These are phyloP conservation scores for Podaxis pistillaris DNA, from an alignment of 768 basidiomycete species.

Conservation along the genomic window DNA sequence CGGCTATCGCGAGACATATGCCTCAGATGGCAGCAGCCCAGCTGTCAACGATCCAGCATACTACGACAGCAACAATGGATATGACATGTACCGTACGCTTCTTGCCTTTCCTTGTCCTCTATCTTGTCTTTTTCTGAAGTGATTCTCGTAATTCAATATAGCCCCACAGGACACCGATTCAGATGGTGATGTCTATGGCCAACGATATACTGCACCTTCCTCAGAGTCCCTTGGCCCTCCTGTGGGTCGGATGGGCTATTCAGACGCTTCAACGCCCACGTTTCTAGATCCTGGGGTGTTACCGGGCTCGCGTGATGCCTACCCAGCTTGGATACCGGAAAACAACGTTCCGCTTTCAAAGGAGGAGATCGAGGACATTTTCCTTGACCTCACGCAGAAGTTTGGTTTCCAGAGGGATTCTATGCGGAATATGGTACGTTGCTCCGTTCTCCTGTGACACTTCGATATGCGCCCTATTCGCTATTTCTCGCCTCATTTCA, in stretches of 20 bases:
- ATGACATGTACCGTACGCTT: slow-evolving; percentile 58
- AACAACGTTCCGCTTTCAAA: slow-evolving; percentile 95
- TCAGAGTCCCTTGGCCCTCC: slow-evolving; percentile 68
- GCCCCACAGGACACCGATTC: slow-evolving; percentile 84
- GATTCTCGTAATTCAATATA: slow-evolving; percentile 27
- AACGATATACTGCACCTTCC: slow-evolving; percentile 65
- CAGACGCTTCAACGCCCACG: slow-evolving; percentile 73
- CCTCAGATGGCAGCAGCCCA: slow-evolving; percentile 68
- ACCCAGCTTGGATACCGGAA: slow-evolving; percentile 92
- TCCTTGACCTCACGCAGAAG: slow-evolving; percentile 96
- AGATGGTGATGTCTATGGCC: slow-evolving; percentile 70
- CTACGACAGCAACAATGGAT: slow-evolving; percentile 64
- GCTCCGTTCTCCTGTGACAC: not conserved
- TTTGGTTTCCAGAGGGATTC: slow-evolving; percentile 97
- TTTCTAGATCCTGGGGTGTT: slow-evolving; percentile 61
- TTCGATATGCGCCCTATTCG: not conserved
- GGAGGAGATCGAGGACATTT: slow-evolving; percentile 99
- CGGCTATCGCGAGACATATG: slow-evolving; percentile 54
- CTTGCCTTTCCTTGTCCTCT: slow-evolving; percentile 7
- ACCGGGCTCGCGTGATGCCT: slow-evolving; percentile 71
- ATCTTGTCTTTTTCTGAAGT: slow-evolving; percentile 21
- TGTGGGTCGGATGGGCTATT: slow-evolving; percentile 48
- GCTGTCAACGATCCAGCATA: slow-evolving; percentile 47
- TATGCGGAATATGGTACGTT: slow-evolving; percentile 88
- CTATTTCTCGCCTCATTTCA: not conserved